A percentile compares a stretch with the other conserved stretches of the same genome.
Conservation (phyloP, 1,139 yeast species). For the Geotrichum klebahnii region DNA sequence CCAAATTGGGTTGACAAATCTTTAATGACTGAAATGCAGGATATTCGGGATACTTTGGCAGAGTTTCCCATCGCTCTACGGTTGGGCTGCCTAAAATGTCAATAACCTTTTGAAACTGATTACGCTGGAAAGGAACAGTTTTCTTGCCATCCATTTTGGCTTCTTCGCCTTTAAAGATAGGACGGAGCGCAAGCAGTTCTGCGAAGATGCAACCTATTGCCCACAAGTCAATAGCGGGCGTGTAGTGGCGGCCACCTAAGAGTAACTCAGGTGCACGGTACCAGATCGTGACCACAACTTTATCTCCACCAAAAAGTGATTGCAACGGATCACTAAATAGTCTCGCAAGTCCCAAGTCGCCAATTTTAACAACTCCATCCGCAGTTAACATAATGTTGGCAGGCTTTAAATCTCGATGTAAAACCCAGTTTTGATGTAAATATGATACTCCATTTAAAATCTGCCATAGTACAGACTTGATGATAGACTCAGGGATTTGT, state of each 20-base stretch:
- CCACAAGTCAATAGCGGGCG: slow-evolving; percentile 95
- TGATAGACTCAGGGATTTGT: slow-evolving; percentile 69
- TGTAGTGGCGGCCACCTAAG: slow-evolving; percentile 87
- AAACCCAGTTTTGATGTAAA: slow-evolving; percentile 90
- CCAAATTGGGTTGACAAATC: slow-evolving; percentile 61
- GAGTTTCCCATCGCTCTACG: slow-evolving; percentile 65
- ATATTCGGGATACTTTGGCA: slow-evolving; percentile 81
- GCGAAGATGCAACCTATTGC: slow-evolving; percentile 96
- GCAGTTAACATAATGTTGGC: slow-evolving; percentile 95
- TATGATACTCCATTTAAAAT: slow-evolving; percentile 86
- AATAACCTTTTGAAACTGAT: slow-evolving; percentile 82
- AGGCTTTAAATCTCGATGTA: slow-evolving; percentile 93
- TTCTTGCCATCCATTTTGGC: slow-evolving; percentile 77
- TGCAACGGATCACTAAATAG: slow-evolving; percentile 86
- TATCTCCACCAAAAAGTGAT: slow-evolving; percentile 87
- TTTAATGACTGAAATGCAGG: slow-evolving; percentile 62
- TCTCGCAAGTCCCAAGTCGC: slow-evolving; percentile 92
- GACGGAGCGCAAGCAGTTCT: slow-evolving; percentile 80
- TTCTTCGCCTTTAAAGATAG: slow-evolving; percentile 96
- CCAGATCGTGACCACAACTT: slow-evolving; percentile 98
- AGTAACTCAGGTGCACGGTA: slow-evolving; percentile 92
- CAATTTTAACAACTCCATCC: slow-evolving; percentile 86
- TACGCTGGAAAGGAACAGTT: slow-evolving; percentile 87
- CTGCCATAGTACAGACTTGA: slow-evolving; percentile 87
- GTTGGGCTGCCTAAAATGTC: slow-evolving; percentile 91